Evolutionary conservation across 2,329 filamentous ascomycete genomes (phyloP), one percentile per base, ranked within the genome.

Genomic region (Iodosphaeria phyllophila): DNA sequence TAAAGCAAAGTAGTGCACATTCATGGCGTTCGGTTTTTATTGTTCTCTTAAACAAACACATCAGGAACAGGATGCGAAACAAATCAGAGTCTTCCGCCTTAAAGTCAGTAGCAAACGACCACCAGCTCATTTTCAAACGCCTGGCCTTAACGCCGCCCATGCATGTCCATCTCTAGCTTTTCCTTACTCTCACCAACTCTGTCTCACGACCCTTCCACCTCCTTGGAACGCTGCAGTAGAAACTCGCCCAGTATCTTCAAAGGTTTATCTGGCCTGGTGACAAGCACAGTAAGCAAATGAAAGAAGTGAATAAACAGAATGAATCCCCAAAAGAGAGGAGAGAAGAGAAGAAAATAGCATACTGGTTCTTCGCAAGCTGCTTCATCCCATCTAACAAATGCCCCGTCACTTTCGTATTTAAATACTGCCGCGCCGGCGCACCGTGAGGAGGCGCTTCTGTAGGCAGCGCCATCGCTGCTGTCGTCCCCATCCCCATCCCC

Each of bases 361-460:
- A 80, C 75, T 74, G 66, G 20, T 80, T 71, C 35, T 65, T 70
- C 4, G 72, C 73, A 31, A 83, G 44, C 27, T 61, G 48, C 51
- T 80, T 82, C 72, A 83, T 76, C 13, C 74, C 76, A 38, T 82
- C 74, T 19, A 82, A 50, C 29, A 83, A 40, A 14, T 64, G 60
- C 1, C 65, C 65, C 1, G 74, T 76, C 20, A 83, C 63, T 37
- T 71, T 77, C 24, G 61, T 58, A 40, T 82, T 82, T 36, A 83
- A 48, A 43, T 80, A 83, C 38, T 67, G 62, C 22, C 76, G 63
- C 5, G 69, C 68, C 1, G 72, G 68, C 13, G 74, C 75, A 23
- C 75, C 74, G 39, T 79, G 71, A 2, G 60, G 48, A 2, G 64
- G 58, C 9, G 69, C 60, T 39, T 74, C 63, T 8, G 59, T 48